Conservation (phyloP, 495 filamentous ascomycete genomes). For the Annulohypoxylon stygium region DNA sequence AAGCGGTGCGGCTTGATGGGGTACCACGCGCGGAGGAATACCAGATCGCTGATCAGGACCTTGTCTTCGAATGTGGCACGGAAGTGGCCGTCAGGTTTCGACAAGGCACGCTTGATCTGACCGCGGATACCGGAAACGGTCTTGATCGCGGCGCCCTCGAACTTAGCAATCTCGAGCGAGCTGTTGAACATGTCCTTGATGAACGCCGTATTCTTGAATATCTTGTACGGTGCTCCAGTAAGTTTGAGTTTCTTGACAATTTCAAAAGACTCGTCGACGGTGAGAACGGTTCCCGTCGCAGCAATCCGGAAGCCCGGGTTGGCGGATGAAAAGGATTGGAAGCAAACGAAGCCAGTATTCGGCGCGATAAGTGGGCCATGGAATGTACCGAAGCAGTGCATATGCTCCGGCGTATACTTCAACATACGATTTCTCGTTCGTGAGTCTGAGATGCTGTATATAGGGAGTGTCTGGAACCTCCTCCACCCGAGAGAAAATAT, state of each 20-base stretch:
- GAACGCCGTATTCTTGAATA: slow-evolving; percentile 99
- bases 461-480: slow-evolving; percentile 89
- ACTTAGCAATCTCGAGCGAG: slow-evolving; percentile 94
- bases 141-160: slow-evolving; percentile 93
- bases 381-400: slow-evolving; percentile 97
- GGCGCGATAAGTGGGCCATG: slow-evolving; percentile 95
- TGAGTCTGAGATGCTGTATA: slow-evolving; percentile 95
- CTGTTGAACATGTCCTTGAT: slow-evolving; percentile 99
- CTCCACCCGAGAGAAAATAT: slow-evolving; percentile 99
- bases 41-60: slow-evolving; percentile 94
- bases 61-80: slow-evolving; percentile 98
- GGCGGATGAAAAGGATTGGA: slow-evolving; percentile 89
- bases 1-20: slow-evolving; percentile 93
- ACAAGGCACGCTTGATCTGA: slow-evolving; percentile 93
- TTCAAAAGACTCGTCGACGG: slow-evolving; percentile 92
- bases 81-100: slow-evolving; percentile 94
- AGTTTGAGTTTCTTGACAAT: slow-evolving; percentile 99
- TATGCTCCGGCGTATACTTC: slow-evolving; percentile 97
- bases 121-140: slow-evolving; percentile 96
- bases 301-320: slow-evolving; percentile 93
- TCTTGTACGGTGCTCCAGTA: slow-evolving; percentile 90
- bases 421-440: slow-evolving; percentile 96
- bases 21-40: slow-evolving; percentile 96
- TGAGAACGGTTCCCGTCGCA: slow-evolving; percentile 91
- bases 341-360: slow-evolving; percentile 93